Evolutionary conservation across 305 asterid species (phyloP).

Genomic region (Nicotiana rustica): DNA sequence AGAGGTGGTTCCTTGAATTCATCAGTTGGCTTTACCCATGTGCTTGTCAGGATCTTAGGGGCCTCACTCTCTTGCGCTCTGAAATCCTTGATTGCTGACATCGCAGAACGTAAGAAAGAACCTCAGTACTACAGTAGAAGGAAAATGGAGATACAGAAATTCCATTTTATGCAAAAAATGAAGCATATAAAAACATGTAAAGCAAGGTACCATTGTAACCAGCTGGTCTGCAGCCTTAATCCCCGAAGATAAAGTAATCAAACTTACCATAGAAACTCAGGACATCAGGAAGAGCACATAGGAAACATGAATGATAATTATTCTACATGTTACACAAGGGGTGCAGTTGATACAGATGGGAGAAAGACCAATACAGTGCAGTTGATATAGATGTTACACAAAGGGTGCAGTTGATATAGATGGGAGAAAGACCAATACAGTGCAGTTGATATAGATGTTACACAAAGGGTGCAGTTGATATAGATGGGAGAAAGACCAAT

Average conservation of each 20-base stretch:
- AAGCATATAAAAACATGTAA: background rate
- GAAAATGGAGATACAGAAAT: slow-evolving; percentile 20
- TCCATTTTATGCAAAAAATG: background rate
- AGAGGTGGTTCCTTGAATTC: slow-evolving; percentile 74
- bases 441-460: too few relatives aligned
- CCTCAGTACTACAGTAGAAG: slow-evolving; percentile 27
- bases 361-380: too few relatives aligned
- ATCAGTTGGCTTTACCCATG: slow-evolving; percentile 77
- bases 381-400: too few relatives aligned
- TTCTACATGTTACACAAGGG: background rate
- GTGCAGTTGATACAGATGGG: too few relatives aligned
- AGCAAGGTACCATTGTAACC: background rate
- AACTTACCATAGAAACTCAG: background rate
- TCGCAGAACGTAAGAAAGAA: slow-evolving; percentile 29
- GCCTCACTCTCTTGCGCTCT: slow-evolving; percentile 47
- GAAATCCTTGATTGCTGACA: slow-evolving; percentile 69
- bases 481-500: too few relatives aligned
- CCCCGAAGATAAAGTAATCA: background rate
- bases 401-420: too few relatives aligned
- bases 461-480: too few relatives aligned
- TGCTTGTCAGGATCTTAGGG: slow-evolving; percentile 54
- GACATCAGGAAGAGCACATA: background rate
- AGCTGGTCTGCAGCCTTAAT: background rate
- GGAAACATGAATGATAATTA: background rate
- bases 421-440: background rate